Conservation (phyloP, 2,329 filamentous ascomycete species). For the Aspergillus intermedius region DNA sequence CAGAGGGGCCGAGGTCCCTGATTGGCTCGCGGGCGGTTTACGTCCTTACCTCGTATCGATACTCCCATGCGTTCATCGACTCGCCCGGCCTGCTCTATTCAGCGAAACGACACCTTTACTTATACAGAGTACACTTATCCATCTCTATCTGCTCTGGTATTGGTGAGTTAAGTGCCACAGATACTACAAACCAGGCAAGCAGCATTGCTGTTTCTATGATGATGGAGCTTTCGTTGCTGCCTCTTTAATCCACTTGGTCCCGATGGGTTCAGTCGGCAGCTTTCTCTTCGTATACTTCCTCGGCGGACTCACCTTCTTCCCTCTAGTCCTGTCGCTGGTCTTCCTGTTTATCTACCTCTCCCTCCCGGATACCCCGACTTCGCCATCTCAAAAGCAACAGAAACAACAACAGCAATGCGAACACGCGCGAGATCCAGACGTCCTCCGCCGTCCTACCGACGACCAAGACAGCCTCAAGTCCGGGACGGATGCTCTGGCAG, state of each 20-base stretch:
- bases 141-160: background rate
- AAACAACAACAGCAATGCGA: constrained; percentile 24
- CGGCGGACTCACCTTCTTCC: constrained; percentile 82
- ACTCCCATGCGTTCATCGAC: background rate
- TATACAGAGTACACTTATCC: background rate
- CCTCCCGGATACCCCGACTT: constrained; percentile 45
- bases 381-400: constrained; percentile 20
- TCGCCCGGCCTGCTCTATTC: background rate
- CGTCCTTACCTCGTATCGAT: background rate
- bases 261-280: constrained; percentile 41
- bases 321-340: constrained; percentile 57
- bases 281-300: constrained; percentile 73
- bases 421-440: constrained; percentile 5
- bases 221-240: constrained; percentile 28
- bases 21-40: background rate
- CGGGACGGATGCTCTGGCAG: constrained; percentile 52
- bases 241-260: constrained; percentile 26
- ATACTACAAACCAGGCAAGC: background rate
- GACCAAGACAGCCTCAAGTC: constrained; percentile 59
- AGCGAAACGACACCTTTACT: background rate
- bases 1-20: background rate
- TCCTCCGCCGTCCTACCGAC: constrained; percentile 52
- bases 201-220: constrained; percentile 9
- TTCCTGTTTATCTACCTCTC: constrained; percentile 63
- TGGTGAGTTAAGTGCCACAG: background rate